These are phyloP conservation scores for Penicillium longicatenatum DNA, from an alignment of 495 filamentous ascomycete species.

Conservation along the genomic window DNA sequence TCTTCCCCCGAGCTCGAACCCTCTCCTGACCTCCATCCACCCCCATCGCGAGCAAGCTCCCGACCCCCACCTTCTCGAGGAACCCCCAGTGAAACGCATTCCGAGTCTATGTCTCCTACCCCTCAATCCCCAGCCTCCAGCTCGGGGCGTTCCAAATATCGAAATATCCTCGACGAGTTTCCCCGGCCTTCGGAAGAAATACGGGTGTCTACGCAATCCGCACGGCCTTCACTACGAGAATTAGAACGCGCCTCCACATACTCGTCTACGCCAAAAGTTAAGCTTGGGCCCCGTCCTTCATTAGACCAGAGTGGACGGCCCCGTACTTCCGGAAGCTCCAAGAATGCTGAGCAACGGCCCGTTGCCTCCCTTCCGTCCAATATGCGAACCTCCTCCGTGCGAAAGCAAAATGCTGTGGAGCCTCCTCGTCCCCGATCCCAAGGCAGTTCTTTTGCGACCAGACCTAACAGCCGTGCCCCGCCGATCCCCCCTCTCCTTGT, in stretches of 20 bases:
- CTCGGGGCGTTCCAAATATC: slow-evolving; percentile 21
- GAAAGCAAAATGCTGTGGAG: slow-evolving; percentile 34
- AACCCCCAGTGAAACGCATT: slow-evolving; percentile 21
- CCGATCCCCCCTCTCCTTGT: slow-evolving; percentile 47
- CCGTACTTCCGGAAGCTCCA: slow-evolving; percentile 56
- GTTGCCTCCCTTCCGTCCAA: slow-evolving; percentile 67
- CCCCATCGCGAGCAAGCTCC: slow-evolving; percentile 24
- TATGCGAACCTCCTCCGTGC: slow-evolving; percentile 48
- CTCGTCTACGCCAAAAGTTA: slow-evolving; percentile 65
- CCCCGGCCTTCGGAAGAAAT: slow-evolving; percentile 41
- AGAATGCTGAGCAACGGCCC: slow-evolving; percentile 59
- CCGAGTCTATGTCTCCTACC: slow-evolving; percentile 22
- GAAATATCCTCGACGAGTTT: slow-evolving; percentile 42
- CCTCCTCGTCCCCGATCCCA: slow-evolving; percentile 45
- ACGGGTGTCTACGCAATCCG: slow-evolving; percentile 63
- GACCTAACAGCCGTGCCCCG: slow-evolving; percentile 41
- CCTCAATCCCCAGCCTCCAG: slow-evolving; percentile 17
- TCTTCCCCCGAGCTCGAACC: slow-evolving; percentile 27
- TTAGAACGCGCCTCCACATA: slow-evolving; percentile 57
- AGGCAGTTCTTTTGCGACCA: slow-evolving; percentile 39
- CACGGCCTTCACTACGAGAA: slow-evolving; percentile 62
- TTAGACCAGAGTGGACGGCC: slow-evolving; percentile 67
- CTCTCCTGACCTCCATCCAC: slow-evolving; percentile 17
- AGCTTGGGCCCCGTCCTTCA: slow-evolving; percentile 80
- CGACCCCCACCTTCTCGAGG: slow-evolving; percentile 25